A percentile compares a stretch with the other conserved stretches of the same genome.
These are phyloP conservation scores for Cercospora berteroae DNA, from an alignment of 2,329 filamentous ascomycete species.

Conservation along the genomic window DNA sequence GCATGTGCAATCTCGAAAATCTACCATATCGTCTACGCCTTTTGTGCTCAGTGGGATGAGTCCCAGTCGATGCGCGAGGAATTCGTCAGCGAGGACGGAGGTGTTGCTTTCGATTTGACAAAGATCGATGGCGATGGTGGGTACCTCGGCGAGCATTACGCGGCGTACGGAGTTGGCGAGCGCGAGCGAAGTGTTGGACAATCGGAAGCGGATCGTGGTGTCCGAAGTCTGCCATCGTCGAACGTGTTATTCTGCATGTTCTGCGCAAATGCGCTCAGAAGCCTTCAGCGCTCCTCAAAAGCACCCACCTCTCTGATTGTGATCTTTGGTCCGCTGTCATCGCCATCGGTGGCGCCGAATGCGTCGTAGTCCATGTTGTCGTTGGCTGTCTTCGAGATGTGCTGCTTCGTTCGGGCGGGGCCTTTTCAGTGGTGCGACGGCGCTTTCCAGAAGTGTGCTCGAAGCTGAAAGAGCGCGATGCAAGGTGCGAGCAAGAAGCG, in stretches of 20 bases:
- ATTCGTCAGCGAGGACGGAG: slow-evolving; percentile 94
- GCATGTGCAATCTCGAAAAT: slow-evolving; percentile 93
- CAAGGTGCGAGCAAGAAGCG: not conserved
- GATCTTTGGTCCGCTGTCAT: slow-evolving; percentile 34
- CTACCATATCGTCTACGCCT: slow-evolving; percentile 76
- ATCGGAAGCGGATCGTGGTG: slow-evolving; percentile 84
- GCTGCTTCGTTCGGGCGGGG: not conserved
- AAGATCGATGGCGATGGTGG: slow-evolving; percentile 89
- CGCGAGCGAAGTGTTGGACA: slow-evolving; percentile 82
- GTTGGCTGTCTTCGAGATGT: not conserved
- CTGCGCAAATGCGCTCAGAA: not conserved
- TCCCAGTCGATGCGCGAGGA: slow-evolving; percentile 87
- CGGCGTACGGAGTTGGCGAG: slow-evolving; percentile 92
- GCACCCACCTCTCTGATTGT: slow-evolving; percentile 47
- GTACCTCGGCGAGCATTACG: slow-evolving; percentile 88
- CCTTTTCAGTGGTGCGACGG: not conserved
- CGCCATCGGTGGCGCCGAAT: slow-evolving; percentile 25
- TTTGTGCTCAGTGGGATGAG: slow-evolving; percentile 84
- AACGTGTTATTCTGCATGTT: slow-evolving; percentile 10
- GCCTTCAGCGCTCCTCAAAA: not conserved
- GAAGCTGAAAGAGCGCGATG: not conserved
- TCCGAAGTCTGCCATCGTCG: slow-evolving; percentile 57
- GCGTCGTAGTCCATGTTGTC: slow-evolving; percentile 25
- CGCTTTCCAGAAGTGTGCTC: not conserved
- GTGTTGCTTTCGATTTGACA: slow-evolving; percentile 92